Conservation (phyloP, 441 rosid genomes). For the Jatropha multifida region DNA sequence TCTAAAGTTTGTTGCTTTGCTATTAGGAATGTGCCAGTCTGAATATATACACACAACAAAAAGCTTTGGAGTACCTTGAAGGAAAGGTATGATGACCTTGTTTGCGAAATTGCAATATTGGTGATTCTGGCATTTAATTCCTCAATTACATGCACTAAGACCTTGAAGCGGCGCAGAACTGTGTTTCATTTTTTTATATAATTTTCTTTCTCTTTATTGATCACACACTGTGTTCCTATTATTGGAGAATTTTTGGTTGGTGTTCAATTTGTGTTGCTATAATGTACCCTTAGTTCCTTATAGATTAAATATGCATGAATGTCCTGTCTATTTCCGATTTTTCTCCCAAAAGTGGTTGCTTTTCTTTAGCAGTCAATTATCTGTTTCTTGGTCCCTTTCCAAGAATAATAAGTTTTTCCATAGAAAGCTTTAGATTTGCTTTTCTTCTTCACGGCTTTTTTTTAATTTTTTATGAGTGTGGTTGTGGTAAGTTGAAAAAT, state of each 20-base stretch:
- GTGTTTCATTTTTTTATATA: not conserved
- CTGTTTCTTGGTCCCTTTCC: not conserved
- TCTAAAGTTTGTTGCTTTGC: constrained; percentile 20
- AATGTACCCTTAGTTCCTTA: not conserved
- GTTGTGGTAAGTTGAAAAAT: not conserved
- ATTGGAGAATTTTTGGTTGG: not conserved
- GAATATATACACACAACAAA: constrained; percentile 53
- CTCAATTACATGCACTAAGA: not conserved
- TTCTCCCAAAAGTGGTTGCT: not conserved
- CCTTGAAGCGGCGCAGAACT: not conserved
- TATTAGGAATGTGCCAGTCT: constrained; percentile 78
- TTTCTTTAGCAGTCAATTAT: not conserved
- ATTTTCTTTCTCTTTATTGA: not conserved
- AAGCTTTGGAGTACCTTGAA: constrained; percentile 83
- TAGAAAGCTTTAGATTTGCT: no score
- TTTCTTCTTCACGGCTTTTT: no score
- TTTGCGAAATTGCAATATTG: not conserved
- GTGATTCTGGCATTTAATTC: constrained; percentile 1
- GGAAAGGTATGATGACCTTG: constrained; percentile 50
- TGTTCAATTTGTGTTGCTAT: not conserved
- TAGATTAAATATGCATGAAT: not conserved
- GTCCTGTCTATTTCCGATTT: not conserved
- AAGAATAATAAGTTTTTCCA: not conserved
- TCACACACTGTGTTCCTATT: not conserved
- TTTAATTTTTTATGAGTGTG: not conserved